Conservation (phyloP, 768 basidiomycete genomes). For the Auriscalpium vulgare region DNA sequence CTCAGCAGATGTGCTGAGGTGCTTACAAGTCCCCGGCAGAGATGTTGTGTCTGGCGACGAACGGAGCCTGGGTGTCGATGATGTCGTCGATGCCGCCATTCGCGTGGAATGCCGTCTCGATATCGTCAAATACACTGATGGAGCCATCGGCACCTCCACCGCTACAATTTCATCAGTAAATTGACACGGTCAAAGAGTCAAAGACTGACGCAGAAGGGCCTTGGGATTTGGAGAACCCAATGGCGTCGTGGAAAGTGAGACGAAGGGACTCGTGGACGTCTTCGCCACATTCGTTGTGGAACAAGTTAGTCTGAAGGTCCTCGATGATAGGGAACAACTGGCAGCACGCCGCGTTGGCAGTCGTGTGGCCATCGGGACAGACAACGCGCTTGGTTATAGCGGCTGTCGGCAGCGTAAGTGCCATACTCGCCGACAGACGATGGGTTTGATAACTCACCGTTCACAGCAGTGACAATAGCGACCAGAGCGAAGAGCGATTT, state of each 20-base stretch:
- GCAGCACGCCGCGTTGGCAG: constrained; percentile 24
- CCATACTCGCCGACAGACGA: not conserved
- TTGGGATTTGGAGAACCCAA: constrained; percentile 7
- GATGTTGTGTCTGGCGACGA: constrained; percentile 29
- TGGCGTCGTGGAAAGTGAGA: constrained; percentile 23
- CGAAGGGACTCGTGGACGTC: constrained; percentile 23
- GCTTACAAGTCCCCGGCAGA: constrained; percentile 40
- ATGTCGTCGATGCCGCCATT: constrained; percentile 37
- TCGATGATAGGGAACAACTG: constrained; percentile 24
- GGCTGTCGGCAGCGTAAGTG: constrained; percentile 3
- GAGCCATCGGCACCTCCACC: constrained; percentile 39
- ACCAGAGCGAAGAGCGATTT: constrained; percentile 14
- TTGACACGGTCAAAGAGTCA: not conserved
- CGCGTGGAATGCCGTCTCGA: constrained; percentile 35
- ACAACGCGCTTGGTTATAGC: constrained; percentile 15
- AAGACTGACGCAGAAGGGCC: constrained; percentile 9
- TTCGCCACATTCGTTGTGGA: constrained; percentile 23
- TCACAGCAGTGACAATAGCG: constrained; percentile 6
- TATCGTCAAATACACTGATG: constrained; percentile 35
- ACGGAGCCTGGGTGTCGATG: constrained; percentile 27
- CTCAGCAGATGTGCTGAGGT: too few species aligned
- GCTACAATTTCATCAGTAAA: constrained; percentile 1
- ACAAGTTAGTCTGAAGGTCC: constrained; percentile 22
- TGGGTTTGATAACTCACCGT: constrained; percentile 4
- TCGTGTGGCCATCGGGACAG: constrained; percentile 24